Evolutionary conservation across 345 rosid genomes (phyloP).

Genomic region (Eucalyptus coolabah): DNA sequence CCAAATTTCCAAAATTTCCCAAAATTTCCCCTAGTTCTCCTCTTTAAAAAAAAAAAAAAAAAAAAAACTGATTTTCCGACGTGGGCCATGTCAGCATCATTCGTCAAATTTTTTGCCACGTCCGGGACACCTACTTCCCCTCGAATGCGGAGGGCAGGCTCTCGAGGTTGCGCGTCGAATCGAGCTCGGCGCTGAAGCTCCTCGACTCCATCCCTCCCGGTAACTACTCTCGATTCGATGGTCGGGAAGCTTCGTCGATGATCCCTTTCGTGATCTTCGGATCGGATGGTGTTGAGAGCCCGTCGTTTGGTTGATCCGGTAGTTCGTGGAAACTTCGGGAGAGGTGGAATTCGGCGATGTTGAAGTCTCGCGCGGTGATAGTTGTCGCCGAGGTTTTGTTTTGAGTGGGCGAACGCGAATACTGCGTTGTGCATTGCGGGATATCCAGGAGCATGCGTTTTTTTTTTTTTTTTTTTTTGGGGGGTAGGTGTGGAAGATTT

Average conservation of each 20-base stretch:
- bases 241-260: not conserved
- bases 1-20: too few relatives aligned
- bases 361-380: not conserved
- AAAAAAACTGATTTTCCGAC: too few relatives aligned
- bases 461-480: too few relatives aligned
- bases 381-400: not conserved
- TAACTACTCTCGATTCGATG: not conserved
- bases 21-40: too few relatives aligned
- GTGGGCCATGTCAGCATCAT: not conserved
- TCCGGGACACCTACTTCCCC: slow-evolving; percentile 31
- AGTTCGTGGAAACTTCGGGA: not conserved
- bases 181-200: slow-evolving; percentile 36
- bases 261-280: not conserved
- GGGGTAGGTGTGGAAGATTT: not conserved
- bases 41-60: too few relatives aligned
- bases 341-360: not conserved
- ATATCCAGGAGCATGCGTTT: not conserved
- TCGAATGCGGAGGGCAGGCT: slow-evolving; percentile 26
- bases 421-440: not conserved
- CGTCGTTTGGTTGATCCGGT: not conserved
- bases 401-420: not conserved
- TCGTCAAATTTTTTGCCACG: not conserved
- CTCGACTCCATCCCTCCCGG: slow-evolving; percentile 62
- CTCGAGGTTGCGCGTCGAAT: slow-evolving; percentile 25
- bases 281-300: not conserved